phyloP scores from a whole-genome alignment of 2,329 filamentous ascomycete species.

The Diaporthe citrichinensis region DNA sequence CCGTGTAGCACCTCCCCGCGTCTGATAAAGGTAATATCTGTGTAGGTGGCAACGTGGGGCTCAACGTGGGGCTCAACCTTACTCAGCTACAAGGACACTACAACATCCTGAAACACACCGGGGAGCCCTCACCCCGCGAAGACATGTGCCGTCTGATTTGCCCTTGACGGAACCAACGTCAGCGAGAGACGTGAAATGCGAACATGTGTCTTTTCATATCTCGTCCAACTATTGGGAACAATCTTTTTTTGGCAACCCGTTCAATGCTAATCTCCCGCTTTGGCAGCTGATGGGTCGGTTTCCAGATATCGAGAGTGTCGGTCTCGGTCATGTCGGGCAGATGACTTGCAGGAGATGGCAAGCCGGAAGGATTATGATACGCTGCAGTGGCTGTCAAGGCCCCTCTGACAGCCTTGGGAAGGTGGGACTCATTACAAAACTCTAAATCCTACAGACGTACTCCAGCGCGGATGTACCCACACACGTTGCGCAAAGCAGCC shows the following conservation, averaged over 20 bases:
- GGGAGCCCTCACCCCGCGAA: neutral
- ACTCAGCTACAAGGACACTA: constrained; percentile 4
- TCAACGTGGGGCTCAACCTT: neutral
- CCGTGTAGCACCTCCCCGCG: neutral
- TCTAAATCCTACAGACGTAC: constrained; percentile 27
- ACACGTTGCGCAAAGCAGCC: neutral
- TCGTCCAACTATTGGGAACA: neutral
- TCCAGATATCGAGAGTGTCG: neutral
- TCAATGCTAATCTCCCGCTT: neutral
- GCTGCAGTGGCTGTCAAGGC: constrained; percentile 22
- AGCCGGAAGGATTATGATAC: constrained; percentile 6
- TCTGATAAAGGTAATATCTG: neutral
- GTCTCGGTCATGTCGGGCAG: constrained; percentile 2
- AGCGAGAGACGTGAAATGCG: neutral
- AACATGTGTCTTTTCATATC: neutral
- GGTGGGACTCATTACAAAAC: constrained; percentile 15
- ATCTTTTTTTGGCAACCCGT: constrained; percentile 14
- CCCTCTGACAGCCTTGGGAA: constrained; percentile 8
- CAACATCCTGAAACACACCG: constrained; percentile 16
- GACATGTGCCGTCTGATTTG: constrained; percentile 23
- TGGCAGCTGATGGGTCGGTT: constrained; percentile 5
- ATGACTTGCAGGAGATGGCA: constrained; percentile 24
- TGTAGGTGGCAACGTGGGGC: neutral
- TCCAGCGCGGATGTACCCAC: neutral
- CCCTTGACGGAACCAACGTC: neutral